Percentiles rank a stretch among this genome's conserved stretches.
phyloP scores from a whole-genome alignment of 805 yeast species.

The Blastobotrys chiropterorum region DNA sequence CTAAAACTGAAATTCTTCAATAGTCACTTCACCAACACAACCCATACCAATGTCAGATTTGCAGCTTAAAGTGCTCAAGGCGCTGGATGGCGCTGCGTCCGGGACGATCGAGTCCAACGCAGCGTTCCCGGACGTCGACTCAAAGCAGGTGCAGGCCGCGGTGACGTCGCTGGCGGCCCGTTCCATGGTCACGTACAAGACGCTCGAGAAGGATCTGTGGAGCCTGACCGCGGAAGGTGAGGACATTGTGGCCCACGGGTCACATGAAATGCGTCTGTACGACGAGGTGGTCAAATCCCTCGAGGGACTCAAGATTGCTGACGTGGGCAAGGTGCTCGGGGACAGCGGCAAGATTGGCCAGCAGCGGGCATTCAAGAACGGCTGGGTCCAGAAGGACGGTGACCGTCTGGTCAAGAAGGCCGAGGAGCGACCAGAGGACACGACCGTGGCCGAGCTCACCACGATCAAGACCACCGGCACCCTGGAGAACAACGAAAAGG shows the following conservation, averaged over 20 bases:
- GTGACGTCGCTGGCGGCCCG: constrained; percentile 81
- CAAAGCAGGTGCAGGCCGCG: constrained; percentile 48
- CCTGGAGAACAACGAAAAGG: constrained; percentile 41
- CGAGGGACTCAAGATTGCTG: constrained; percentile 77
- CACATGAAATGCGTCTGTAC: constrained; percentile 82
- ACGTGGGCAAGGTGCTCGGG: constrained; percentile 60
- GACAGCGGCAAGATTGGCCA: constrained; percentile 87
- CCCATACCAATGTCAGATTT: constrained; percentile 20
- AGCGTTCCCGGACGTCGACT: constrained; percentile 50
- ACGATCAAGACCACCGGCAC: constrained; percentile 51
- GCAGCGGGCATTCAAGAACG: constrained; percentile 94
- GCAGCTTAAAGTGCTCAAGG: constrained; percentile 45
- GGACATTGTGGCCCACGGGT: constrained; percentile 72
- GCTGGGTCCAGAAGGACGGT: constrained; percentile 89
- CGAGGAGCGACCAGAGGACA: constrained; percentile 51
- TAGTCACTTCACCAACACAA: not conserved
- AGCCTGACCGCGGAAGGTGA: constrained; percentile 73
- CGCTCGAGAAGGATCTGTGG: constrained; percentile 73
- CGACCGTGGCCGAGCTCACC: constrained; percentile 57
- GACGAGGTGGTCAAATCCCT: constrained; percentile 62
- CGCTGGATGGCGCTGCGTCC: constrained; percentile 42
- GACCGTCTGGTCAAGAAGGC: constrained; percentile 60
- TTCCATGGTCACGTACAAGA: constrained; percentile 66
- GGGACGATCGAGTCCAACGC: constrained; percentile 66
- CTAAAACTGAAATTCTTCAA: not conserved